phyloP scores from a whole-genome alignment of 192 early-diverging fungal species.

The Linnemannia elongata region DNA sequence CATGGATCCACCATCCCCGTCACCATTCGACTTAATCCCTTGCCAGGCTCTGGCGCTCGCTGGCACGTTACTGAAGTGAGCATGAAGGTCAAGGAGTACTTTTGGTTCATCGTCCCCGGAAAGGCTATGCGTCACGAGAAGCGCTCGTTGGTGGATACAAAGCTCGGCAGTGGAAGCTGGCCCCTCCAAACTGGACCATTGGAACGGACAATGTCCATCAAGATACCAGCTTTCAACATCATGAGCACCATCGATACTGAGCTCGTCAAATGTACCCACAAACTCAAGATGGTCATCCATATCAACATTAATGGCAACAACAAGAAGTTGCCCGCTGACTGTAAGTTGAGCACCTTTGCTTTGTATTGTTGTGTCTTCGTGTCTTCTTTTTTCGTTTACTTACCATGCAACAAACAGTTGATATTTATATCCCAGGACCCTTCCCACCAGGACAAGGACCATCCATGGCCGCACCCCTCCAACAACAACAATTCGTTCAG shows the following conservation, averaged over 20 bases:
- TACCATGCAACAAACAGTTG: slow-evolving; percentile 14
- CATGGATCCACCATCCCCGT: slow-evolving; percentile 42
- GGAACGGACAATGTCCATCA: slow-evolving; percentile 33
- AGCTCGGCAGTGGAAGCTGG: slow-evolving; percentile 35
- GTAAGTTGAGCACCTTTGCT: slow-evolving; percentile 9
- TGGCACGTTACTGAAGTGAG: slow-evolving; percentile 44
- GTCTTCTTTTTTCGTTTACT: not conserved
- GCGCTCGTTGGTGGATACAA: slow-evolving; percentile 33
- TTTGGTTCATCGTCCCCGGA: slow-evolving; percentile 51
- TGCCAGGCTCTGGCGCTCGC: slow-evolving; percentile 14
- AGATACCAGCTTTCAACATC: slow-evolving; percentile 25
- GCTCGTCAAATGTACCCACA: slow-evolving; percentile 45
- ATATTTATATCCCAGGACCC: slow-evolving; percentile 49
- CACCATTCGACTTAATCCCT: slow-evolving; percentile 27
- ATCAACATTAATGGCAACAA: slow-evolving; percentile 39
- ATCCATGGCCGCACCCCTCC: not conserved
- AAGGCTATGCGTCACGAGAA: slow-evolving; percentile 36
- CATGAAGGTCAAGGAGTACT: slow-evolving; percentile 51
- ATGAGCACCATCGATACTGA: slow-evolving; percentile 49
- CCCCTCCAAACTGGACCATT: slow-evolving; percentile 41
- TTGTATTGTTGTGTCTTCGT: not conserved
- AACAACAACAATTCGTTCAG: not conserved
- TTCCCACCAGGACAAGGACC: slow-evolving; percentile 55
- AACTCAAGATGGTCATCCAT: slow-evolving; percentile 36
- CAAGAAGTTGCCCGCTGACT: slow-evolving; percentile 35